Evolutionary conservation across 2,329 filamentous ascomycete species (phyloP), one percentile per base, ranked within the genome.

Genomic region (Scytalidium lignicola): DNA sequence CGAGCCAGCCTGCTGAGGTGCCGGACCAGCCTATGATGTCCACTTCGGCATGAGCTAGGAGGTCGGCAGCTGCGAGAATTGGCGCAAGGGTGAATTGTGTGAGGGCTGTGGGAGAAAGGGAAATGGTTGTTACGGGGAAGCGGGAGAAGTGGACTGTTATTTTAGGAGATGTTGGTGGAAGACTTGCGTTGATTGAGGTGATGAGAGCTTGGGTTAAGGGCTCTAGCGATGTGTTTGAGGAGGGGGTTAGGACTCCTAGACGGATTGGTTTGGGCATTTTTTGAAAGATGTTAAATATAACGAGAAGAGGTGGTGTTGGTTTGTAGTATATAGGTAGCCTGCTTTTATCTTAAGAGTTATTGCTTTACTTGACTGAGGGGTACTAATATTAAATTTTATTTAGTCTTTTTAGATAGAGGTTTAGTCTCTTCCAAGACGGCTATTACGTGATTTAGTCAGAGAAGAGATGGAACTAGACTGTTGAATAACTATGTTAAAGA

Each of bases 191-290:
- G 49, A 59, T 43, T 15, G 32, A 37, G 15, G 43, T 53, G 43
- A 72, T 49, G 43, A 73, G 65, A 28, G 62, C 60, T 20, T 61
- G 60, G 6, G 70, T 71, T 13, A 73, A 61, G 9, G 70, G 69
- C 55, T 74, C 71, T 17, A 73, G 63, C 2, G 65, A 64, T 10
- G 70, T 74, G 55, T 73, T 73, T 46, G 70, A 72, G 37, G 65
- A 70, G 15, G 71, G 71, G 21, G 70, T 66, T 22, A 74, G 65
- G 43, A 74, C 64, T 44, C 69, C 71, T 23, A 74, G 58, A 23
- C 55, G 51, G 18, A 62, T 49, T 20, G 37, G 50, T 47, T 43
- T 49, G 37, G 32, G 32, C 32, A 37, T 37, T 17, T n/a, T 37
- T 26, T 26, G 23, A 26, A 10, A 26, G 23, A 10, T 26, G 23